These are phyloP conservation scores for Ganoderma resinaceum DNA, from an alignment of 1,284 basidiomycete genomes.

Conservation along the genomic window DNA sequence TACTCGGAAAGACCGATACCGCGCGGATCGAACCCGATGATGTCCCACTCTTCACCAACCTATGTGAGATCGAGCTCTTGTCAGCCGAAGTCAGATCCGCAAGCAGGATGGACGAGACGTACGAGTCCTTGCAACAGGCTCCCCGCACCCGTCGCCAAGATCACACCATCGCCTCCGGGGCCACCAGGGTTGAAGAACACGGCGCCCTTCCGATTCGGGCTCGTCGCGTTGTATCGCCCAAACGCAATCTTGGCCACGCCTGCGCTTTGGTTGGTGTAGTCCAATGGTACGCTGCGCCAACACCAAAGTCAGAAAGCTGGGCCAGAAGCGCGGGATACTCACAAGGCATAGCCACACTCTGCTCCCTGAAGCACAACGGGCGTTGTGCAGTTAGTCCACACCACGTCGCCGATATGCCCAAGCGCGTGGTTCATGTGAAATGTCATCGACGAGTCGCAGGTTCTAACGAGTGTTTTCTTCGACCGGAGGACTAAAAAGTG, in stretches of 20 bases:
- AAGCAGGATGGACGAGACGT: not conserved
- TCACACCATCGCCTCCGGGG: constrained; percentile 30
- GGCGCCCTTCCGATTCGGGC: constrained; percentile 29
- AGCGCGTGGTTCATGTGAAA: not conserved
- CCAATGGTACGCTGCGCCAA: constrained; percentile 33
- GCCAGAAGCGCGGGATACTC: constrained; percentile 8
- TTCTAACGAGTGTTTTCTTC: not conserved
- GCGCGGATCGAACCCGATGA: constrained; percentile 52
- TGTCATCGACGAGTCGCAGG: not conserved
- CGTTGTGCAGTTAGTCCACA: constrained; percentile 22
- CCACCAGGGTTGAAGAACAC: constrained; percentile 38
- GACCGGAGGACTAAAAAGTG: not conserved
- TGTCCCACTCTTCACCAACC: constrained; percentile 45
- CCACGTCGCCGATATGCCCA: constrained; percentile 12
- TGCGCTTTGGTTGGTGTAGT: constrained; percentile 33
- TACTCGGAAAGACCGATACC: constrained; percentile 48
- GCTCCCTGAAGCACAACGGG: constrained; percentile 21
- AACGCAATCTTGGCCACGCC: constrained; percentile 36
- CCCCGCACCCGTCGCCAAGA: constrained; percentile 22
- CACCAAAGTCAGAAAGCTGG: not conserved
- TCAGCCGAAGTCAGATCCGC: not conserved
- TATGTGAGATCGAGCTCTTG: constrained; percentile 3
- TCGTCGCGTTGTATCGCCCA: constrained; percentile 31
- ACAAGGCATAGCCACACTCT: constrained; percentile 35
- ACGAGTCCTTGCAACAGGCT: constrained; percentile 27